Conservation (phyloP, 2,329 filamentous ascomycete genomes). For the Microsporum canis region DNA sequence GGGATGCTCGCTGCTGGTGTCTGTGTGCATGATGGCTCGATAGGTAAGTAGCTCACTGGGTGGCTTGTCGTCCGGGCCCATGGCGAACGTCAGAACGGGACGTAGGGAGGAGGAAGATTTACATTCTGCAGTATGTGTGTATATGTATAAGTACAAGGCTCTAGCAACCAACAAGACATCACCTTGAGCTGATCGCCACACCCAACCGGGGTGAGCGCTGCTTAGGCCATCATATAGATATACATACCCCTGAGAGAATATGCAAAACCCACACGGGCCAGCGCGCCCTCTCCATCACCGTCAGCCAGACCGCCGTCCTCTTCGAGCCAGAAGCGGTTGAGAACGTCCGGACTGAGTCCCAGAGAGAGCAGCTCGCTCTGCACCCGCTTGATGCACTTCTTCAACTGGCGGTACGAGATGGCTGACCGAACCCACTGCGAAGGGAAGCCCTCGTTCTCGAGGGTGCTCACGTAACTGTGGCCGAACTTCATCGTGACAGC, state of each 20-base stretch:
- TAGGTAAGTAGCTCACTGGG: not conserved
- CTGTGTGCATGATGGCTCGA: not conserved
- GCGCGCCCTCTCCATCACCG: not conserved
- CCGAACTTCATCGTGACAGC: slow-evolving; percentile 65
- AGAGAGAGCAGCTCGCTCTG: slow-evolving; percentile 57
- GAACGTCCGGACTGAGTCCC: slow-evolving; percentile 60
- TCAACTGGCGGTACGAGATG: slow-evolving; percentile 72
- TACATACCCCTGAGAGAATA: slow-evolving; percentile 13
- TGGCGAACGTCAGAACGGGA: slow-evolving; percentile 58
- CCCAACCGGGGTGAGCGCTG: not conserved
- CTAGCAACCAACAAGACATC: not conserved
- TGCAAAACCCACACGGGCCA: slow-evolving; percentile 10
- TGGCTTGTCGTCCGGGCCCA: slow-evolving; percentile 50
- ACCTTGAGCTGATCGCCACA: not conserved
- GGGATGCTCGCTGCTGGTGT: not conserved
- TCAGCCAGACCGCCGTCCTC: slow-evolving; percentile 1
- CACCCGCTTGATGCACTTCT: slow-evolving; percentile 79
- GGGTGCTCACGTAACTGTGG: slow-evolving; percentile 59
- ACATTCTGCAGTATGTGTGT: slow-evolving; percentile 17
- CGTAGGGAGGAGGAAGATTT: slow-evolving; percentile 40
- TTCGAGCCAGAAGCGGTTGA: slow-evolving; percentile 51
- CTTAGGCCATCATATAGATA: not conserved
- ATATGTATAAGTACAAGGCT: not conserved
- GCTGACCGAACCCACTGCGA: slow-evolving; percentile 59
- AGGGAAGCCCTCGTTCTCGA: slow-evolving; percentile 64